Base-by-base conservation (phyloP, 2,329 filamentous ascomycete species). In the Penicillium sp. region DNA sequence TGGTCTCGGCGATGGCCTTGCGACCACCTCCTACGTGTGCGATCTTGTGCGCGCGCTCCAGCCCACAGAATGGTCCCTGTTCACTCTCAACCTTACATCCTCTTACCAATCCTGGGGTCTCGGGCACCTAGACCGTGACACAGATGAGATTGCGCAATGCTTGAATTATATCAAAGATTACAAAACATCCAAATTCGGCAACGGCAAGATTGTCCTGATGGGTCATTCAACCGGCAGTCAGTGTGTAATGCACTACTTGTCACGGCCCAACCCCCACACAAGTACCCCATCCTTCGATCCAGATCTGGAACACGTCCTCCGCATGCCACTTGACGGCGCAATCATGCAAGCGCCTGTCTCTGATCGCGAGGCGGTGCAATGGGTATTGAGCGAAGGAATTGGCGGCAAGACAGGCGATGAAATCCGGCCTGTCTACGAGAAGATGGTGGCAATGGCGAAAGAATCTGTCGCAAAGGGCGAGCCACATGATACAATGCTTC, bases 291-390 rank as follows among this genome's bases (percentile, higher is more conserved):
- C 68, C 2, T 76, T 76, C 37, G 74, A 77, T 57, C 51, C 66
- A 0, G 59, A 59, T 4, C 63, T 75, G 6, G 61, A 72, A 45
- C 70, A 79, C 51, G 61, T 76, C 2, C 76, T 77, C 48, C 78
- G 84, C 13, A 82, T 84, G 0, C 78, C 61, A 0, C 79, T 96
- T 0, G 86, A 94, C 62, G 92, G 89, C 16, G 88, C 87, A 38
- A 89, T 97, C 38, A 79, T 97, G 61, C 93, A 96, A 73, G 92
- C 89, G 0, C 87, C 90, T 0, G 88, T 94, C 2, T 91, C 87
- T 1, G 92, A 96, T 73, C 83, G 92, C 19, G 89, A 96, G 73
- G 85, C 84, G 1, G 75, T 83, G 11, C 78, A 86, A 56, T 77
- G 71, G 59, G 67, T 67, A 0, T 60, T 77, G 19, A 68, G 61